These are phyloP conservation scores for Ciborinia camelliae DNA, from an alignment of 2,329 filamentous ascomycete genomes.

Conservation along the genomic window DNA sequence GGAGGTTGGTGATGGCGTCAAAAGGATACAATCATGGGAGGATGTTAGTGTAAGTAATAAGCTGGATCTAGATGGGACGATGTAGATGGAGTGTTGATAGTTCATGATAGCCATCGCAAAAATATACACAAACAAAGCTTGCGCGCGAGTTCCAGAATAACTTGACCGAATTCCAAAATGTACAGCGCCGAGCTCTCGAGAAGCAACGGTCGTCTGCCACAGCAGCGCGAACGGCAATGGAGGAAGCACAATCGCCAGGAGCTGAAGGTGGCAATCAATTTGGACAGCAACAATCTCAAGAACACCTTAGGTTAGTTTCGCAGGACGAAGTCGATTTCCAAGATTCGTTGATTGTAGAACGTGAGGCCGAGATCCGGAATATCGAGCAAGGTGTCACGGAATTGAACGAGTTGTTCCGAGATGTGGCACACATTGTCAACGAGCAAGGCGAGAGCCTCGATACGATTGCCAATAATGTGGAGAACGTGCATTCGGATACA, in stretches of 20 bases:
- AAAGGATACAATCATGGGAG: constrained; percentile 84
- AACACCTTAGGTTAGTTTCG: constrained; percentile 76
- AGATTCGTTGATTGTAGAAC: constrained; percentile 90
- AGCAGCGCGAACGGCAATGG: constrained; percentile 76
- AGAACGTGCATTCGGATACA: constrained; percentile 77
- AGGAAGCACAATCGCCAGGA: constrained; percentile 49
- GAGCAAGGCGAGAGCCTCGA: constrained; percentile 90
- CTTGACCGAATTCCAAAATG: constrained; percentile 83
- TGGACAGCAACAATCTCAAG: constrained; percentile 62
- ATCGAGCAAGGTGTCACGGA: constrained; percentile 96
- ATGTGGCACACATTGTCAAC: constrained; percentile 95
- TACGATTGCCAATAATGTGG: constrained; percentile 84
- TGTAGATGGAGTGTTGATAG: constrained; percentile 20
- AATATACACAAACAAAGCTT: constrained; percentile 93
- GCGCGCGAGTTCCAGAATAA: constrained; percentile 89
- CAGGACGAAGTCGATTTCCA: constrained; percentile 98
- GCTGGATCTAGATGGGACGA: constrained; percentile 17
- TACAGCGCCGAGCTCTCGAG: constrained; percentile 88
- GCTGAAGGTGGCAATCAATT: constrained; percentile 39
- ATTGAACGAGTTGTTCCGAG: constrained; percentile 92
- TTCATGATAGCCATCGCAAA: constrained; percentile 73
- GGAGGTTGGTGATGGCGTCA: constrained; percentile 87
- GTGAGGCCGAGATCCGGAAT: constrained; percentile 93
- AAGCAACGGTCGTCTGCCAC: constrained; percentile 85
- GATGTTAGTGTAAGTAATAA: constrained; percentile 65